Conservation (phyloP, 805 yeast genomes). For the Candida sakaeoensis region DNA sequence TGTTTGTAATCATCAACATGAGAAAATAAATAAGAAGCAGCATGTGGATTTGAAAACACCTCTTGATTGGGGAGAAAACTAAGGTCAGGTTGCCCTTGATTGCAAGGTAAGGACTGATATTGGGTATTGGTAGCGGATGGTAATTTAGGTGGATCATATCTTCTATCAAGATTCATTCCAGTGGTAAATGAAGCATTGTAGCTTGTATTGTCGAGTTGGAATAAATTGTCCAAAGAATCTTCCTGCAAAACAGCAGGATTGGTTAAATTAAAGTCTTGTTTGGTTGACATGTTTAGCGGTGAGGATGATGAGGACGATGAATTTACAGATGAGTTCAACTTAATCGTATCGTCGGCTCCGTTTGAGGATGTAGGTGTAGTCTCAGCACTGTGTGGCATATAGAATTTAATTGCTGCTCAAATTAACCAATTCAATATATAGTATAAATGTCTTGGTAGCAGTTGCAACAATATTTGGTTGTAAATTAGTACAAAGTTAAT, state of each 20-base stretch:
- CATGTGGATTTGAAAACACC: conserved; percentile 8
- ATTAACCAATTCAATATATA: neutral
- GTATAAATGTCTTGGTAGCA: neutral
- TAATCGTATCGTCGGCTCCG: conserved; percentile 21
- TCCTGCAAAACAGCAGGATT: neutral
- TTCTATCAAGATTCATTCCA: conserved; percentile 1
- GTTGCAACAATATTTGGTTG: neutral
- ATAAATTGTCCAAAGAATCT: neutral
- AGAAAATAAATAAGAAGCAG: conserved; percentile 2
- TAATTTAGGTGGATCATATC: neutral
- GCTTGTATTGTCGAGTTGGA: conserved; percentile 5
- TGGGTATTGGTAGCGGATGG: neutral
- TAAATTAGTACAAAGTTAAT: neutral
- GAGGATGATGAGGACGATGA: conserved; percentile 3
- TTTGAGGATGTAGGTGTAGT: conserved; percentile 18
- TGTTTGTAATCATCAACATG: neutral
- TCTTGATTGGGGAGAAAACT: neutral
- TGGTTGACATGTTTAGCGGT: neutral
- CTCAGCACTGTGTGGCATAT: neutral
- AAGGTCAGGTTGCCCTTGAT: neutral
- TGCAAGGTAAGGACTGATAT: neutral
- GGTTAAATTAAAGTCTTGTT: neutral
- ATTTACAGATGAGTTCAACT: conserved; percentile 12
- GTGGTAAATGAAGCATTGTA: no score
- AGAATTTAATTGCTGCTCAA: neutral